Evolutionary conservation across 2,329 filamentous ascomycete genomes (phyloP), one percentile per base, ranked within the genome.

Genomic region (Diaporthe humulicola): DNA sequence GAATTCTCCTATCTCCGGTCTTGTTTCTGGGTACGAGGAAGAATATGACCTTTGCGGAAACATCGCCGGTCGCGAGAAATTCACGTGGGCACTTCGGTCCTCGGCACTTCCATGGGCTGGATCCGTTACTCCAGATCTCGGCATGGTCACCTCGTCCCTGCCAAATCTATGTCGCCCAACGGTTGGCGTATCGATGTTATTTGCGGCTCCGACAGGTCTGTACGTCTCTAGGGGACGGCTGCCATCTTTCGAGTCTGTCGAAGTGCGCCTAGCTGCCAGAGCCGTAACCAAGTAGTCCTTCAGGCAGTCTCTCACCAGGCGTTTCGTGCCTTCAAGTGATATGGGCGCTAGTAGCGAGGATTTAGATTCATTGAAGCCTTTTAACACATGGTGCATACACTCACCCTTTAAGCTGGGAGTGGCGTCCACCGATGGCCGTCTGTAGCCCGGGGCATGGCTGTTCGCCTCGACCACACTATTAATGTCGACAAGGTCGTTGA

Each of bases 401-500:
- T 73, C 69, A 76, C 70, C 22, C 73, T 69, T 69, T 56, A 60
- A 19, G 48, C 75, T 76, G 33, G 73, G 73, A 14, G 64, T 57
- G 40, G 79, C 78, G 75, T 80, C 72, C 57, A 78, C 74, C 25
- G 75, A 73, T 22, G 76, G 48, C 17, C 71, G 33, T 30, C 48
- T 61, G 42, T 56, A 33, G n/a, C 52, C 74, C n/a, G 69, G 22
- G 30, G 50, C 52, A 17, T 64, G 67, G 38, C 33, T 76, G 36
- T 70, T 73, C 42, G 67, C 40, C 42, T 76, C 74, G 33, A 60
- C 67, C 25, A 38, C 58, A 36, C 28, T 69, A 17, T 74, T 71
- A 33, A 76, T 69, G 52, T 76, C 74, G 58, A 76, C 87, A 70
- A 98, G 83, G 81, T 98, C 95, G 81, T 97, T 98, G 81, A 98